Evolutionary conservation across 2,329 filamentous ascomycete genomes (phyloP), one percentile per base, ranked within the genome.

Genomic region (Daldinia sp.): DNA sequence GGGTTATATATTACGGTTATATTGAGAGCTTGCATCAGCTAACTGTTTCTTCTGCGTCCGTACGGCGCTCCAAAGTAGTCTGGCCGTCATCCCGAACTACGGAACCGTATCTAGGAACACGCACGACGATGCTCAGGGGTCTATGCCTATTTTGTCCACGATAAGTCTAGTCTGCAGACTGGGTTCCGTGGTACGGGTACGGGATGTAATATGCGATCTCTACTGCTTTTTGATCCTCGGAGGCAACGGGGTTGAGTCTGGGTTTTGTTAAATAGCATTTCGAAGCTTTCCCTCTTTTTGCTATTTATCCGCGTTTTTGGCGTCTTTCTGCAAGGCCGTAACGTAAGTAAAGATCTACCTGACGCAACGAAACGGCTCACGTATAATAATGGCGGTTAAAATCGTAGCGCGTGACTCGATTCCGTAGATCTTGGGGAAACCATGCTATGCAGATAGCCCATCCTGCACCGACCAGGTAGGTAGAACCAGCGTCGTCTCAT

Each of bases 1-100:
- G 62, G 60, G 65, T 62, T 52, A 39, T 62, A 68, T 68, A 68
- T 68, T 69, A 43, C 57, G 67, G 64, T 58, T 69, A 66, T 69
- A 68, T 69, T 66, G 58, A 47, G 19, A n/a, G 34, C 32, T 51
- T 58, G 19, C 30, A 39, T 35, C 29, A n/a, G 41, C 43, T 34
- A 34, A 39, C 47, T 52, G 23, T 21, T 54, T 39, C 57, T 37
- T 35, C n/a, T 37, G 23, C 25, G n/a, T 19, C 37, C 43, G 50
- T 54, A 55, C 51, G 30, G 34, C 17, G 58, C 29, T 23, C 45
- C n/a, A 50, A 32, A 21, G n/a, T 23, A 50, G 41, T 29, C 52
- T 32, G 49, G 34, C 58, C 58, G 39, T 39, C 35, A 3, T 55
- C 52, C 54, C 58, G 55, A 57, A 48, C 29, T 10, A 48, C 29